These are phyloP conservation scores for Soucietia sequanensis DNA, from an alignment of 805 yeast species.

Conservation along the genomic window DNA sequence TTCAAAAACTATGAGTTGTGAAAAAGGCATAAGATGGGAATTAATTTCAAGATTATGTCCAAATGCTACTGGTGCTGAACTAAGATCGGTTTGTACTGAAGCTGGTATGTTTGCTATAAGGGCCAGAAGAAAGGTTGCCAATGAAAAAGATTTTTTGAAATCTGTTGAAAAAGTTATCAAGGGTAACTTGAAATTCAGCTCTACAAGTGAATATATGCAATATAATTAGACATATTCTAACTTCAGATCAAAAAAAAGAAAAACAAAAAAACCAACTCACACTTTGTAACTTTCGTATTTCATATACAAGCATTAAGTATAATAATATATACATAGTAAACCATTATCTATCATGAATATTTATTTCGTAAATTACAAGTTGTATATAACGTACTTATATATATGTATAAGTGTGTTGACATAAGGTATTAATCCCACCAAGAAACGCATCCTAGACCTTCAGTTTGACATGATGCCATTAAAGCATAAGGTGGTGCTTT, in stretches of 20 bases:
- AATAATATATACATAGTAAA: neutral
- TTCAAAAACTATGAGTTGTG: conserved; percentile 96
- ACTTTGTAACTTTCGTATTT: too few species aligned
- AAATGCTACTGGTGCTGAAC: conserved; percentile 97
- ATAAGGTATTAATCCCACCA: conserved; percentile 78
- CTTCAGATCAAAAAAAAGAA: too few species aligned
- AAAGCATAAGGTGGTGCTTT: conserved; percentile 79
- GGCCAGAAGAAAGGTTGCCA: conserved; percentile 96
- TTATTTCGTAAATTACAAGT: too few species aligned
- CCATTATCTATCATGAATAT: too few species aligned
- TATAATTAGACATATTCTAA: too few species aligned
- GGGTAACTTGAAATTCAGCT: conserved; percentile 96
- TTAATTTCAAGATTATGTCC: conserved; percentile 96
- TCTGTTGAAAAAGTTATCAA: conserved; percentile 98
- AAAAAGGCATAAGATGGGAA: conserved; percentile 98
- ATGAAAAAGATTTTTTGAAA: conserved; percentile 95
- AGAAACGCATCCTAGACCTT: conserved; percentile 93
- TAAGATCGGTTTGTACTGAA: conserved; percentile 97
- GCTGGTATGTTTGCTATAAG: conserved; percentile 99
- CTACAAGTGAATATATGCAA: conserved; percentile 98
- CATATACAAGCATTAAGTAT: neutral
- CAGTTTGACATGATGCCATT: conserved; percentile 88
- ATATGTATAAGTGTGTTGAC: neutral
- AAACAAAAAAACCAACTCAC: too few species aligned
- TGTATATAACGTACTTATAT: neutral